phyloP scores from a whole-genome alignment of 768 basidiomycete genomes.

The Trametopsis cervina region DNA sequence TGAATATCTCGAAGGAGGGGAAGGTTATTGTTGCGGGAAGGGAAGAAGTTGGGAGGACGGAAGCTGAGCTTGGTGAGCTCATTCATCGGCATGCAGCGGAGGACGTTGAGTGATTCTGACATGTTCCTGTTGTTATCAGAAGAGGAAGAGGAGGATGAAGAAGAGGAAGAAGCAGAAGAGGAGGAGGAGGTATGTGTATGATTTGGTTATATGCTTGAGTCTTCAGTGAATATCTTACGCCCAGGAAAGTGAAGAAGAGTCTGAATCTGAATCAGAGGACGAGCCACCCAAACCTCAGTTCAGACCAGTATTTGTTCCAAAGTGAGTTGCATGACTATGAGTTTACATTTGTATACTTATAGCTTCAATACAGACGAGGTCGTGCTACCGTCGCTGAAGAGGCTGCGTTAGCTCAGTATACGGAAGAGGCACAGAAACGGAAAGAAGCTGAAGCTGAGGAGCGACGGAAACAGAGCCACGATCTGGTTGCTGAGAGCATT shows the following conservation, averaged over 20 bases:
- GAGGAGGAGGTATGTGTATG: constrained; percentile 39
- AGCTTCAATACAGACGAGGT: constrained; percentile 47
- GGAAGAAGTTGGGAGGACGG: constrained; percentile 73
- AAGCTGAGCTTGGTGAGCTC: constrained; percentile 20
- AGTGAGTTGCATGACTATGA: constrained; percentile 44
- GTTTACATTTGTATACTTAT: neutral
- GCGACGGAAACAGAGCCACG: constrained; percentile 81
- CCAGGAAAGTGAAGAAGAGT: constrained; percentile 84
- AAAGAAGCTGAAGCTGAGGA: constrained; percentile 76
- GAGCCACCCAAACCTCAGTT: constrained; percentile 71
- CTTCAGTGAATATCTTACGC: constrained; percentile 4
- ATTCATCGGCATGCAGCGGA: too few relatives aligned
- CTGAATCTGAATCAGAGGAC: constrained; percentile 56
- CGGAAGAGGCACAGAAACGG: constrained; percentile 64
- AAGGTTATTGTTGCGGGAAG: constrained; percentile 75
- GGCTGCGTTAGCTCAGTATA: constrained; percentile 60
- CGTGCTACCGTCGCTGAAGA: constrained; percentile 65
- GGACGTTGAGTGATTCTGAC: too few relatives aligned
- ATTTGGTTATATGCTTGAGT: neutral
- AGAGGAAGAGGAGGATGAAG: constrained; percentile 37
- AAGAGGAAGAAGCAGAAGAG: constrained; percentile 27
- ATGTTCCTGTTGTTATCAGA: too few relatives aligned
- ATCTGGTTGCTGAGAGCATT: constrained; percentile 93
- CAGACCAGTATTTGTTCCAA: constrained; percentile 91
- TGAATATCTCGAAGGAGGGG: constrained; percentile 74